Conservation (phyloP, 108 stramenopile genomes). For the Cylindrotheca closterium region DNA sequence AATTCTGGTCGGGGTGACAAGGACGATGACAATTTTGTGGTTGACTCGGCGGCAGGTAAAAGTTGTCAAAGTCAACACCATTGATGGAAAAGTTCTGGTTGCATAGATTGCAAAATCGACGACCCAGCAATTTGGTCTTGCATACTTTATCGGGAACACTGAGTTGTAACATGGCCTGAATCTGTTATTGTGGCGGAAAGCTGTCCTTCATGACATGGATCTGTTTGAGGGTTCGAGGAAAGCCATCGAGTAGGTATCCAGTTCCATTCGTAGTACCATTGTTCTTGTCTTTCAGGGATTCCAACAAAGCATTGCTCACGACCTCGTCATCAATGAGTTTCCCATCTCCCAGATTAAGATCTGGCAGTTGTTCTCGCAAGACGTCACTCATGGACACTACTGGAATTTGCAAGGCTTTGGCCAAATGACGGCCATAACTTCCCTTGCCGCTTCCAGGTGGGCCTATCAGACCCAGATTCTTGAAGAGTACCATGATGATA, state of each 20-base stretch:
- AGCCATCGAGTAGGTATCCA: constrained; percentile 74
- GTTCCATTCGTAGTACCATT: neutral
- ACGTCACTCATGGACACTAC: constrained; percentile 66
- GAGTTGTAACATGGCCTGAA: constrained; percentile 53
- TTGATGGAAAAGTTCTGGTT: constrained; percentile 55
- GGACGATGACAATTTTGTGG: neutral
- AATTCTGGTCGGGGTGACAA: constrained; percentile 10
- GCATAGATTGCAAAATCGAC: constrained; percentile 66
- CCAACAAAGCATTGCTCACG: constrained; percentile 48
- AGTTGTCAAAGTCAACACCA: constrained; percentile 56
- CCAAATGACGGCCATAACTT: constrained; percentile 46
- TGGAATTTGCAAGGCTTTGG: constrained; percentile 31
- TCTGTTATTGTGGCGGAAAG: constrained; percentile 42
- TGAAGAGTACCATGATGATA: too few species aligned
- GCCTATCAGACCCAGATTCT: constrained; percentile 39
- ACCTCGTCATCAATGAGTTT: constrained; percentile 53
- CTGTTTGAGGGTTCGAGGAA: constrained; percentile 69
- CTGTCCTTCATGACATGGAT: constrained; percentile 43
- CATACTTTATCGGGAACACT: constrained; percentile 77
- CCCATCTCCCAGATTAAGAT: constrained; percentile 48
- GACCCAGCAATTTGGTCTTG: constrained; percentile 65
- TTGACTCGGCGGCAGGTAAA: constrained; percentile 54
- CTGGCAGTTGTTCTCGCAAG: constrained; percentile 36
- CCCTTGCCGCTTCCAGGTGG: constrained; percentile 73
- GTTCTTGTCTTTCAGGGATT: constrained; percentile 27